Evolutionary conservation across 1,139 yeast genomes (phyloP).

Genomic region (Debaryomyces sp.): DNA sequence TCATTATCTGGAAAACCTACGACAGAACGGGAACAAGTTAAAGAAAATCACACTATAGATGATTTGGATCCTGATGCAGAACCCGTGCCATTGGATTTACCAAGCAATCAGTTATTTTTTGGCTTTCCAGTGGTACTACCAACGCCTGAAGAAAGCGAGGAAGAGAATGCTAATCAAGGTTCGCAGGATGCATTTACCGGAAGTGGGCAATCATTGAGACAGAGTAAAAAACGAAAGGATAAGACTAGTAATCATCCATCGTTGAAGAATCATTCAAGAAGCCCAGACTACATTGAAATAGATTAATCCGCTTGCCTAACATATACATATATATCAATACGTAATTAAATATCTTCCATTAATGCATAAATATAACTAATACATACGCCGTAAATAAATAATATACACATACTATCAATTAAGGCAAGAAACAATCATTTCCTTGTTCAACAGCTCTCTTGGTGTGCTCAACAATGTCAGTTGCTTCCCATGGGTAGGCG

Average conservation of each 20-base stretch:
- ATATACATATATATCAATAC: slow-evolving; percentile 1
- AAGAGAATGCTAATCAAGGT: slow-evolving; percentile 24
- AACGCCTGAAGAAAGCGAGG: slow-evolving; percentile 45
- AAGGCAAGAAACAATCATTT: slow-evolving; percentile 51
- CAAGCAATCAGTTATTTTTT: slow-evolving; percentile 86
- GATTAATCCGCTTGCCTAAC: slow-evolving; percentile 43
- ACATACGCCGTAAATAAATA: slow-evolving; percentile 6
- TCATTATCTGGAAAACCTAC: slow-evolving; percentile 69
- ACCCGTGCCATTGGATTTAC: slow-evolving; percentile 72
- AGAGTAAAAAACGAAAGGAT: slow-evolving; percentile 74
- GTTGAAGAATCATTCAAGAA: slow-evolving; percentile 54
- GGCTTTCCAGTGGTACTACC: slow-evolving; percentile 91
- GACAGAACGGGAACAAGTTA: slow-evolving; percentile 17
- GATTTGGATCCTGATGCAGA: slow-evolving; percentile 56
- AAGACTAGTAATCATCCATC: slow-evolving; percentile 41
- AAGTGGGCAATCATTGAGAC: slow-evolving; percentile 71
- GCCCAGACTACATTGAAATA: slow-evolving; percentile 80
- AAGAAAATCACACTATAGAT: slow-evolving; percentile 28
- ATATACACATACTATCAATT: slow-evolving; percentile 5
- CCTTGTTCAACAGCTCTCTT: slow-evolving; percentile 78
- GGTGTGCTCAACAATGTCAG: slow-evolving; percentile 87
- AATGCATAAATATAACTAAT: neutral
- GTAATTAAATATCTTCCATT: neutral
- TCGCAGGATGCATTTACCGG: slow-evolving; percentile 51
- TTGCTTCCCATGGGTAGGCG: slow-evolving; percentile 97